Evolutionary conservation across 306 rosid genomes (phyloP), one percentile per base, ranked within the genome.

Genomic region (Albizia julibrissin): DNA sequence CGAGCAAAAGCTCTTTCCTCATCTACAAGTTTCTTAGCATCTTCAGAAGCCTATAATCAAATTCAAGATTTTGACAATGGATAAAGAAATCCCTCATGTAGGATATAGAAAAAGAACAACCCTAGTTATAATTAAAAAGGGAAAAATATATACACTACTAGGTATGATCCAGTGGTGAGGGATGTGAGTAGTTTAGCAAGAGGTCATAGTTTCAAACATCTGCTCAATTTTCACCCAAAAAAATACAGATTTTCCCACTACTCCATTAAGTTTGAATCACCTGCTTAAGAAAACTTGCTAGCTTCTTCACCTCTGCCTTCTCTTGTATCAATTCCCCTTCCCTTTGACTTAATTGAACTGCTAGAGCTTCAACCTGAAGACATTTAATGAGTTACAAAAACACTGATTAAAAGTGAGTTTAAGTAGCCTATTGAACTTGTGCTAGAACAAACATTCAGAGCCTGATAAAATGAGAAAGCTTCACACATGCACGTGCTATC

Each of bases 1-100:
- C 98, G 98, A 80, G 99, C 97, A 86, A 92, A 92, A 80, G 97
- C 96, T 89, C 99, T 89, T 86, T 95, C 98, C 88, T 92, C 90
- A 43, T 95, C 97, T 39, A 93, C 99, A 78, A 93, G 91, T 85
- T 85, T 93, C 85, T 89, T 93, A 78, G 99, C 99, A 81, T 95
- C 99, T 84, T 95, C 97, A 75, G 99, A 95, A 85, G 99, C 98
- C 99, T 95, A 69, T 75, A 91, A 80, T 76, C 75, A 37, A 77
- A 82, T 68, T 26, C 33, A 69, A 84, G 80, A 52, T 70, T 75
- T 88, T 78, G 85, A 50, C 75, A 67, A 16, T 9, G 69, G 47
- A 50, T 66, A 59, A 46, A 27, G 42, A 83, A 81, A 78, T 64
- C 71, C 46, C 54, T 69, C 24, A 39, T 18, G 27, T 34, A 61